Evolutionary conservation across 2,329 filamentous ascomycete genomes (phyloP), one percentile per base, ranked within the genome.

Genomic region (Emergomyces africanus): DNA sequence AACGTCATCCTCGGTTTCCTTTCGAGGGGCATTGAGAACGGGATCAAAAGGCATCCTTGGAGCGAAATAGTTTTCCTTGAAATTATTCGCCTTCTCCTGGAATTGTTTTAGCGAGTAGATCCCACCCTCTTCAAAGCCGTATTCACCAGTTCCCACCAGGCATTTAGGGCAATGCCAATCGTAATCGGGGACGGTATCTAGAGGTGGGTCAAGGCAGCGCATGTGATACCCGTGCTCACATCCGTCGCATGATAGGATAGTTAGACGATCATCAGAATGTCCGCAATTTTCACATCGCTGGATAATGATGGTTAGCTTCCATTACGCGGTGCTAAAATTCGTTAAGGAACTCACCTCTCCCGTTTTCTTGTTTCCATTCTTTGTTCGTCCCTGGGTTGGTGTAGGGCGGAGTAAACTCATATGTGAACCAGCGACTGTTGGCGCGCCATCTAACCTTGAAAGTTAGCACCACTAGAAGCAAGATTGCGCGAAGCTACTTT

Each of bases 131-230:
- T 97, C 92, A 62, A 99, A 99, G 0, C 94, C 94, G 67, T 96
- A 99, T 64, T 97, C 90, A 44, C 92, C 91, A 59, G 95, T 95
- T 53, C 94, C 94, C 28, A 99, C 94, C 30, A 99, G 82, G 70
- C 94, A 99, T 68, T 90, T 84, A 0, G 94, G 88, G 66, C 94
- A 99, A 70, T 97, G 92, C 94, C 94, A 99, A 68, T 97, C 94
- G 57, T 85, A 81, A 28, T 94, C 88, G 0, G 90, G 90, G 63
- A 87, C 84, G 9, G 81, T 77, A 66, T 86, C 87, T 49, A 95
- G 76, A 1, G 88, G 89, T 39, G 91, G 92, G 64, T 99, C 94
- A 23, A 97, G 81, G 68, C 94, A 99, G 61, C 84, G 81, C 66
- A 87, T 88, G 70, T 99, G 94, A 68, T 86, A 97, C 2, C 88